A percentile compares a stretch with the other conserved stretches of the same genome.
These are phyloP conservation scores for Chenopodium formosanum DNA, from an alignment of 148 eudicot species.

Conservation along the genomic window DNA sequence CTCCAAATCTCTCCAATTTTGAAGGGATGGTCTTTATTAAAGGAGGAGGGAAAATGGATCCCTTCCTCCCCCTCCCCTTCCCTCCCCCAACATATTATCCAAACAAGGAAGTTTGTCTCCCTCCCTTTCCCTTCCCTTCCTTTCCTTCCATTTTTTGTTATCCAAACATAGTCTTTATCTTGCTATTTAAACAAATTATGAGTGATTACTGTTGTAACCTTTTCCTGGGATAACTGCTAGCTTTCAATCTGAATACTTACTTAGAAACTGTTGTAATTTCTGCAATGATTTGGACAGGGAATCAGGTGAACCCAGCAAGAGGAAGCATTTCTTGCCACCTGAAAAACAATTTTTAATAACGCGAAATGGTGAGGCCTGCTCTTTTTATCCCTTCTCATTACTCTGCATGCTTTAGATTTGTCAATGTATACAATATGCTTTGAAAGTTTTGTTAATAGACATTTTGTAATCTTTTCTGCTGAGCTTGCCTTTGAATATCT, in stretches of 20 bases:
- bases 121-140: too few species aligned
- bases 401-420: background rate
- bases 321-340: slow-evolving; percentile 78
- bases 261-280: background rate
- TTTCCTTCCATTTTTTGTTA: too few species aligned
- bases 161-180: too few species aligned
- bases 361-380: slow-evolving; percentile 62
- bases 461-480: background rate
- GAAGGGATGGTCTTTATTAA: too few species aligned
- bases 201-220: background rate
- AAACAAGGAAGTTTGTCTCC: too few species aligned
- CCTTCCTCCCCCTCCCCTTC: too few species aligned
- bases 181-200: too few species aligned
- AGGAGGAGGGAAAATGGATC: too few species aligned
- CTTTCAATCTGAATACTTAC: background rate
- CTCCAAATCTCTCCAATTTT: too few species aligned
- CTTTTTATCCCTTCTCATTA: background rate
- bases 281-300: slow-evolving; percentile 54
- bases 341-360: slow-evolving; percentile 93
- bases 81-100: too few species aligned
- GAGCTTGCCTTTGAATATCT: background rate
- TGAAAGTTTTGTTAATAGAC: background rate
- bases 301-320: slow-evolving; percentile 92
- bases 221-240: background rate
- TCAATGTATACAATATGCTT: too few species aligned